Percentiles rank a stretch among this genome's conserved stretches.
These are phyloP conservation scores for Collybiopsis luxurians DNA, from an alignment of 768 basidiomycete genomes.

Conservation along the genomic window DNA sequence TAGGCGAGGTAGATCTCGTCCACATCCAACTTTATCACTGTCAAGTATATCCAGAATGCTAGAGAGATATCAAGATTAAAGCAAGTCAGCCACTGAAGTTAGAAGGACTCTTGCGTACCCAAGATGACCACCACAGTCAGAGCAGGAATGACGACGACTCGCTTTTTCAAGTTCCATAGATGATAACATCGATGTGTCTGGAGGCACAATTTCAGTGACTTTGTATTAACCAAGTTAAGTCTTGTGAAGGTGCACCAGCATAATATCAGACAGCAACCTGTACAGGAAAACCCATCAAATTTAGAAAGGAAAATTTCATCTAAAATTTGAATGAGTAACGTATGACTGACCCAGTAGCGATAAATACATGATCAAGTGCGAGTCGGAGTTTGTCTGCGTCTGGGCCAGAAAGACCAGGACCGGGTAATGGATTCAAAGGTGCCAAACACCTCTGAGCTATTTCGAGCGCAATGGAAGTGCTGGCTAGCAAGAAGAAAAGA, in stretches of 20 bases:
- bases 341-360: background rate
- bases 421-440: no score
- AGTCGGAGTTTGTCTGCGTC: background rate
- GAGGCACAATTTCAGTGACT: background rate
- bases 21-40: no score
- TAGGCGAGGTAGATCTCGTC: no score
- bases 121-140: no score
- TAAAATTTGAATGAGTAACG: background rate
- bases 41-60: no score
- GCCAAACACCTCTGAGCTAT: background rate
- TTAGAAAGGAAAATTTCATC: background rate
- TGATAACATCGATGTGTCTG: background rate
- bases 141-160: background rate
- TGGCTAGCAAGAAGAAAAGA: background rate
- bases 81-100: no score
- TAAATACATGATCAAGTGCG: background rate
- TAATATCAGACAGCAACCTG: background rate
- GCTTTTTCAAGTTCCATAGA: background rate
- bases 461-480: background rate
- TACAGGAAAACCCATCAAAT: background rate
- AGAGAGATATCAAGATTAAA: no score
- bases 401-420: background rate
- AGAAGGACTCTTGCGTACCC: no score
- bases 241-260: background rate
- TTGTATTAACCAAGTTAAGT: background rate